Conservation (phyloP, 441 rosid species). For the Euphorbia corollata region DNA sequence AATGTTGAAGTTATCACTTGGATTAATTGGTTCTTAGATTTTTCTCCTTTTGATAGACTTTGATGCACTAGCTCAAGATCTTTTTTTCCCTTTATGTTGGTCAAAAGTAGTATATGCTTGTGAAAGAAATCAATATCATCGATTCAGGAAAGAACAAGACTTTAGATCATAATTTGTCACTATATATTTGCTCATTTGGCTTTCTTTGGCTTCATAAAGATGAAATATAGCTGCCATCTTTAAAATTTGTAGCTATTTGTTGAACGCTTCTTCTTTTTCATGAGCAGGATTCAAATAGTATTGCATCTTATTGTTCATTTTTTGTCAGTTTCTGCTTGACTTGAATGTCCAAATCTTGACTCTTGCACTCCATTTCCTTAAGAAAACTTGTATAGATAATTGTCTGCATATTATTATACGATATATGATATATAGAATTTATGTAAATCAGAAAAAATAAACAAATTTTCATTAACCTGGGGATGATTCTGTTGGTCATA, state of each 20-base stretch:
- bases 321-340: slow-evolving; percentile 6
- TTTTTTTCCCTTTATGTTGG: no score
- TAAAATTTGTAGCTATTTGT: not conserved
- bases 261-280: not conserved
- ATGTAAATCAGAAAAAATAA: not conserved
- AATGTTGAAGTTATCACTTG: not conserved
- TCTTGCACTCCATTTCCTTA: not conserved
- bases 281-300: not conserved
- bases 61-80: not conserved
- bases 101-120: not conserved
- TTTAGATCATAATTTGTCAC: no score
- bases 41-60: not conserved
- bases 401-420: not conserved
- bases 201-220: not conserved
- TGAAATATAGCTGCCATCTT: not conserved
- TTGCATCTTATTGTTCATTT: slow-evolving; percentile 1
- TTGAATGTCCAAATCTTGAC: not conserved
- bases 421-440: not conserved
- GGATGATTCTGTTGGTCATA: not conserved
- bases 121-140: not conserved
- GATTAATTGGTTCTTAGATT: not conserved
- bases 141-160: not conserved
- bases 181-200: not conserved
- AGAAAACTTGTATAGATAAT: not conserved
- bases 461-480: not conserved